These are phyloP conservation scores for Lupinus albus DNA, from an alignment of 306 rosid species.

Conservation along the genomic window DNA sequence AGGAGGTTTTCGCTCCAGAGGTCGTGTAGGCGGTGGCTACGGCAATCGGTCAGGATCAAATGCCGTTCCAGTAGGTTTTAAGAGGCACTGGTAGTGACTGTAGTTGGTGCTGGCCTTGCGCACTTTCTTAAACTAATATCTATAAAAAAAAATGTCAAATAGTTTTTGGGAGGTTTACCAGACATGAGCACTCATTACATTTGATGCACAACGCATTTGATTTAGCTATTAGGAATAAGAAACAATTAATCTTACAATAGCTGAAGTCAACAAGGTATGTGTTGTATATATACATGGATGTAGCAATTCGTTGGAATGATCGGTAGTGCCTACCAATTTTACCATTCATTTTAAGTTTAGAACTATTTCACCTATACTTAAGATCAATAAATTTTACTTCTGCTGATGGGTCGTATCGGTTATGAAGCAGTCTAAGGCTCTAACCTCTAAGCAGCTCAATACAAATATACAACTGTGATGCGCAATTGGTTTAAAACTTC, in stretches of 20 bases:
- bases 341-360: background rate
- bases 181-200: conserved; percentile 21
- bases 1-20: conserved; percentile 74
- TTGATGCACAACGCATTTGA: conserved; percentile 29
- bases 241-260: conserved; percentile 30
- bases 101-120: conserved; percentile 24
- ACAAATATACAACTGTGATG: background rate
- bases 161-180: background rate
- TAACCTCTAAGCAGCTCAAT: background rate
- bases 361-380: background rate
- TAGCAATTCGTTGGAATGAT: conserved; percentile 32
- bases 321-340: background rate
- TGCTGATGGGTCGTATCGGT: background rate
- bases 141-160: background rate
- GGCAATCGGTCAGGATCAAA: conserved; percentile 87
- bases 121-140: background rate
- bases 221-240: conserved; percentile 34
- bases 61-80: conserved; percentile 64
- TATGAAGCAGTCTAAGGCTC: background rate
- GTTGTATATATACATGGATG: conserved; percentile 34
- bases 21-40: conserved; percentile 80
- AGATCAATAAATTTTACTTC: background rate
- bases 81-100: conserved; percentile 60
- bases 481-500: background rate
- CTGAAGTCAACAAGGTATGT: conserved; percentile 20